A percentile compares a stretch with the other conserved stretches of the same genome.
Conservation (phyloP, 345 rosid species). For the Rubroshorea leprosula region DNA sequence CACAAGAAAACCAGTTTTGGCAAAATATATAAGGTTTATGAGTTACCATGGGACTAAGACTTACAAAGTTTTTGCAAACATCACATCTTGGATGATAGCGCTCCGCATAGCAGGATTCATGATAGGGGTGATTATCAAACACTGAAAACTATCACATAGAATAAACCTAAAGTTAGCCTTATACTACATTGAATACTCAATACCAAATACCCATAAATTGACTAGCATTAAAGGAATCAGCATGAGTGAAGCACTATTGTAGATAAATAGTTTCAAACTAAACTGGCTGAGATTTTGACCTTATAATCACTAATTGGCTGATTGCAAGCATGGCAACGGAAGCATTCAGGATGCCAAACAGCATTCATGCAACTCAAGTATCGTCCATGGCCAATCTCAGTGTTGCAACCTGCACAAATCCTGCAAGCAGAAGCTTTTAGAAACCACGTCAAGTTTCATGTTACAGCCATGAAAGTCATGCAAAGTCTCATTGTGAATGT, state of each 20-base stretch:
- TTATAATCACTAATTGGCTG: conserved; percentile 67
- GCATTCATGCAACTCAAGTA: conserved; percentile 67
- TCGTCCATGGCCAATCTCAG: conserved; percentile 70
- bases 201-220: not conserved
- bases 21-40: not conserved
- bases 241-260: conserved; percentile 10
- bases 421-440: conserved; percentile 29
- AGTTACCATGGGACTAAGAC: conserved; percentile 27
- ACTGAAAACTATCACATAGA: conserved; percentile 49
- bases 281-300: conserved; percentile 34
- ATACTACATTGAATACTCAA: not conserved
- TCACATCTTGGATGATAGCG: conserved; percentile 87
- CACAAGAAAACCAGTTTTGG: not conserved
- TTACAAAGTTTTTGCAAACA: conserved; percentile 78
- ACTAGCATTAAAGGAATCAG: not conserved
- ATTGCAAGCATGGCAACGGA: conserved; percentile 68
- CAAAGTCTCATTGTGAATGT: not conserved
- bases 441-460: conserved; percentile 5
- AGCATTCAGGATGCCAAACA: conserved; percentile 90
- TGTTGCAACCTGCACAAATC: conserved; percentile 65
- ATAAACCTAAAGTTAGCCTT: conserved; percentile 18
- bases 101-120: conserved; percentile 78
- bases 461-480: too few species aligned
- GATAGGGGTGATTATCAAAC: conserved; percentile 65
- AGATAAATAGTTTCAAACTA: conserved; percentile 8